Conservation (phyloP, 2,329 filamentous ascomycete genomes). For the Salinomyces thailandicus region DNA sequence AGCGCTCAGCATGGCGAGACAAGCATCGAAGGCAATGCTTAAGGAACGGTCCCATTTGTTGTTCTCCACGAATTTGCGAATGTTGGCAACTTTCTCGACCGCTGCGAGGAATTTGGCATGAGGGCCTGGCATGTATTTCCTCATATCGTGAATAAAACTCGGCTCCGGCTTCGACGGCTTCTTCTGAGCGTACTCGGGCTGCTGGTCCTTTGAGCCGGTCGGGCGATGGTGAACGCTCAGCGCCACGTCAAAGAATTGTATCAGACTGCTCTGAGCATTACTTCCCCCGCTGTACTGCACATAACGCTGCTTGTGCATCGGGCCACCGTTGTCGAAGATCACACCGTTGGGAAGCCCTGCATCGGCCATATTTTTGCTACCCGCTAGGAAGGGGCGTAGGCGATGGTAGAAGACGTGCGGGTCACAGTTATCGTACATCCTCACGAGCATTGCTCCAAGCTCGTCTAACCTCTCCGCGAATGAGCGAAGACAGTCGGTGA, state of each 20-base stretch:
- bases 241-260: conserved; percentile 93
- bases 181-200: conserved; percentile 30
- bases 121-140: conserved; percentile 87
- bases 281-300: conserved; percentile 86
- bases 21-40: conserved; percentile 78
- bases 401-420: conserved; percentile 91
- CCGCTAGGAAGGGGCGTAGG: conserved; percentile 90
- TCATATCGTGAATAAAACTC: conserved; percentile 96
- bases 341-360: conserved; percentile 82
- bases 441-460: conserved; percentile 63
- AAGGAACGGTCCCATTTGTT: conserved; percentile 54
- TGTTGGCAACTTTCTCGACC: conserved; percentile 69
- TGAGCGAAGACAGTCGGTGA: conserved; percentile 63
- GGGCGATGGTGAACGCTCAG: conserved; percentile 84
- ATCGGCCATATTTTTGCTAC: conserved; percentile 95
- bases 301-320: conserved; percentile 46
- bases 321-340: conserved; percentile 64
- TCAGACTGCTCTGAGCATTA: conserved; percentile 92
- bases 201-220: conserved; percentile 57
- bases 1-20: conserved; percentile 64
- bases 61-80: conserved; percentile 67
- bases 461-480: conserved; percentile 87
- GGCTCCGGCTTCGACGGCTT: conserved; percentile 37
- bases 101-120: conserved; percentile 84
- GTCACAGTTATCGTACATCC: conserved; percentile 94